These are phyloP conservation scores for Diaporthe capsici DNA, from an alignment of 2,329 filamentous ascomycete genomes.

Conservation along the genomic window DNA sequence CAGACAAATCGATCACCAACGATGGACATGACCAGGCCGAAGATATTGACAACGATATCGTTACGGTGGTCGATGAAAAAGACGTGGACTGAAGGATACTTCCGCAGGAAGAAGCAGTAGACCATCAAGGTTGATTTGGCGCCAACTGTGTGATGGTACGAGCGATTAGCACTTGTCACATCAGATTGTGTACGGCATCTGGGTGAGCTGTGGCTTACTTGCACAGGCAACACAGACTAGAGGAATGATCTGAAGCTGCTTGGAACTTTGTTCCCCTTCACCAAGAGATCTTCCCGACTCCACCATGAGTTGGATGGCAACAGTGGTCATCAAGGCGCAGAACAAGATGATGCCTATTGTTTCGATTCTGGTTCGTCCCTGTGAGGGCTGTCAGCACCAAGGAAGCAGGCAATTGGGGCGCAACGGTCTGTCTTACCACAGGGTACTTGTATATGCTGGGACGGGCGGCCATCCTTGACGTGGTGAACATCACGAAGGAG, in stretches of 20 bases:
- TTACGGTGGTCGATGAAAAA: slow-evolving; percentile 72
- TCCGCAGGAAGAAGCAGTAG: slow-evolving; percentile 67
- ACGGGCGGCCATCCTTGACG: slow-evolving; percentile 69
- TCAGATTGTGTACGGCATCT: neutral
- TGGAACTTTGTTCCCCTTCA: slow-evolving; percentile 56
- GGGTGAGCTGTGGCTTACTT: slow-evolving; percentile 56
- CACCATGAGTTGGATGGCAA: slow-evolving; percentile 73
- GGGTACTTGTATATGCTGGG: slow-evolving; percentile 75
- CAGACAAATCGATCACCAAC: slow-evolving; percentile 67
- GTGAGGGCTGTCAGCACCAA: slow-evolving; percentile 45
- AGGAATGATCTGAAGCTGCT: slow-evolving; percentile 66
- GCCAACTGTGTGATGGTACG: slow-evolving; percentile 54
- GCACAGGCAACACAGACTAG: slow-evolving; percentile 68
- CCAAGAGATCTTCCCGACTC: slow-evolving; percentile 69
- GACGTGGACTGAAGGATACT: slow-evolving; percentile 68
- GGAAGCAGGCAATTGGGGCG: slow-evolving; percentile 35
- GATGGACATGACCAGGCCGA: slow-evolving; percentile 69
- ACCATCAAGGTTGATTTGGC: slow-evolving; percentile 66
- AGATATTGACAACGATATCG: slow-evolving; percentile 68
- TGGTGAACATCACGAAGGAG: slow-evolving; percentile 73
- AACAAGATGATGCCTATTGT: slow-evolving; percentile 77
- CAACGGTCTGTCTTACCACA: slow-evolving; percentile 52
- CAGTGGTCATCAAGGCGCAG: slow-evolving; percentile 76
- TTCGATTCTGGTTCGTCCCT: slow-evolving; percentile 72
- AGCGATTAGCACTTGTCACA: neutral